Evolutionary conservation across 2,329 filamentous ascomycete genomes (phyloP).

Genomic region (Arachnomyces sp.): DNA sequence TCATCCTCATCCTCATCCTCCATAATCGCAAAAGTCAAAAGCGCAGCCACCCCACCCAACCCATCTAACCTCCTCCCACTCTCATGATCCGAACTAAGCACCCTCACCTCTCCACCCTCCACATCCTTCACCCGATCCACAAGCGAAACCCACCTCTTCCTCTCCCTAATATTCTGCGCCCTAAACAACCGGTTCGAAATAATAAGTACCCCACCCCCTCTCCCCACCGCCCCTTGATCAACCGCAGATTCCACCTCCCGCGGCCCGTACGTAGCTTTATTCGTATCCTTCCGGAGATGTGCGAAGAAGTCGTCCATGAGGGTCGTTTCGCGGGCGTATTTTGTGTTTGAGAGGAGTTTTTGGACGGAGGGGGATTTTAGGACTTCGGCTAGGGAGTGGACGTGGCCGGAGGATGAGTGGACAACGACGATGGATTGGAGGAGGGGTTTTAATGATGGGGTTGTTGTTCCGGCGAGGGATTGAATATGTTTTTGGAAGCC

Average conservation of each 20-base stretch:
- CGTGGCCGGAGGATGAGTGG: constrained; percentile 74
- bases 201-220: constrained; percentile 73
- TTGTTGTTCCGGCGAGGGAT: constrained; percentile 51
- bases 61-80: constrained; percentile 78
- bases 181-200: constrained; percentile 85
- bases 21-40: constrained; percentile 78
- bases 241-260: constrained; percentile 75
- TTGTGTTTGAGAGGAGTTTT: constrained; percentile 71
- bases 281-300: constrained; percentile 72
- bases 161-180: constrained; percentile 64
- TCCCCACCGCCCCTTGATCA: constrained; percentile 76
- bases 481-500: constrained; percentile 71
- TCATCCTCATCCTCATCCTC: constrained; percentile 67
- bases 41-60: constrained; percentile 78
- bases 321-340: constrained; percentile 73
- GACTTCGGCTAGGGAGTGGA: constrained; percentile 81
- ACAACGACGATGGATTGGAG: constrained; percentile 58
- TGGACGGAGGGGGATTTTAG: constrained; percentile 72
- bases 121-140: constrained; percentile 77
- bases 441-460: constrained; percentile 56
- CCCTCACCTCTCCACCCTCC: constrained; percentile 75
- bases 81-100: constrained; percentile 91
- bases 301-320: constrained; percentile 79
- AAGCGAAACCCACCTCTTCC: constrained; percentile 72
- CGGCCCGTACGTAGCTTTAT: constrained; percentile 82